These are phyloP conservation scores for Lentinula boryana DNA, from an alignment of 768 basidiomycete species.

Conservation along the genomic window DNA sequence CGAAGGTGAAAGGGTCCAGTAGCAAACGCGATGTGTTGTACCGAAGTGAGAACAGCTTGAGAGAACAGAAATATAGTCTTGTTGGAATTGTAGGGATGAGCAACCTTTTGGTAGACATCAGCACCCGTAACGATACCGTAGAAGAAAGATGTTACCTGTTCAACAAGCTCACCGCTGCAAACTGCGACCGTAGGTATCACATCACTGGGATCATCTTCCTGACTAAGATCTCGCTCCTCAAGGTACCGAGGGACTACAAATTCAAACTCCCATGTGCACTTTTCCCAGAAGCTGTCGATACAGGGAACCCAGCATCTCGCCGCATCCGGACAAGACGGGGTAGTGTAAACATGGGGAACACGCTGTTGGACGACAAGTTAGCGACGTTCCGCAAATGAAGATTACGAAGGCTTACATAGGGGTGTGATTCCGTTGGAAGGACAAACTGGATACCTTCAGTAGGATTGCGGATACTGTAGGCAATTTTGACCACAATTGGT, in stretches of 20 bases:
- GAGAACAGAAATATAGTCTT: constrained; percentile 94
- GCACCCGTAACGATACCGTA: not conserved
- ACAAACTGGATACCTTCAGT: constrained; percentile 84
- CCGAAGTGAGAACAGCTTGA: constrained; percentile 80
- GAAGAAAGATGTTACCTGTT: constrained; percentile 55
- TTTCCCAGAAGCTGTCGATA: constrained; percentile 90
- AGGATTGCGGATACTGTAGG: constrained; percentile 78
- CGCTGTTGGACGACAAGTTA: constrained; percentile 43
- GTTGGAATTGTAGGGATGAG: constrained; percentile 88
- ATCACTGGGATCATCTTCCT: constrained; percentile 50
- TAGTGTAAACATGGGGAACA: constrained; percentile 90
- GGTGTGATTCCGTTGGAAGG: constrained; percentile 73
- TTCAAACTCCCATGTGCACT: constrained; percentile 98
- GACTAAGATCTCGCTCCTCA: constrained; percentile 51
- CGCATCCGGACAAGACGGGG: constrained; percentile 79
- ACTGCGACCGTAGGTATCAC: constrained; percentile 79
- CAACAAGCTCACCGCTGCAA: constrained; percentile 91
- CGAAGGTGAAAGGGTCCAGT: constrained; percentile 89
- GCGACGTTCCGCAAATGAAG: constrained; percentile 3
- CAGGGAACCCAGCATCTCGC: constrained; percentile 99
- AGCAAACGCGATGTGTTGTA: constrained; percentile 95
- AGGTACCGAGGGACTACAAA: constrained; percentile 86
- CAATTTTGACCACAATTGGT: constrained; percentile 70
- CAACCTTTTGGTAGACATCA: constrained; percentile 46
- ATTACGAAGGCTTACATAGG: constrained; percentile 56